Evolutionary conservation across 2,329 filamentous ascomycete genomes (phyloP).

Genomic region (Cercospora brassicicola): DNA sequence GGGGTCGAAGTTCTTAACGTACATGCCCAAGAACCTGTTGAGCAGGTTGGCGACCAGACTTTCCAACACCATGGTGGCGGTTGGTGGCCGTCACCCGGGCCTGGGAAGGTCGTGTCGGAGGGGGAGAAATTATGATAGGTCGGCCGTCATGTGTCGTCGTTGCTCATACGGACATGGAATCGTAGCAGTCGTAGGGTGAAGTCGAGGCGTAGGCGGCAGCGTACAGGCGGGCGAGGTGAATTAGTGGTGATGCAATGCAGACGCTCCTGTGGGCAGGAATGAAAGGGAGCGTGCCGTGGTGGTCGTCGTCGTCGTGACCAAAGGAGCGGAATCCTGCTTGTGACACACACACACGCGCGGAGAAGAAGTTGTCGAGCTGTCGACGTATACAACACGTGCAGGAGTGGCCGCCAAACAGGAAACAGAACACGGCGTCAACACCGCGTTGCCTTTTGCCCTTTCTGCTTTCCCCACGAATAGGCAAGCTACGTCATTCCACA

Average conservation of each 20-base stretch:
- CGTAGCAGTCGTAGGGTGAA: not conserved
- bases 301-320: not conserved
- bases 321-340: constrained; percentile 7
- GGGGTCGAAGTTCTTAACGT: constrained; percentile 98
- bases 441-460: not conserved
- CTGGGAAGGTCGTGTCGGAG: constrained; percentile 45
- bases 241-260: constrained; percentile 7
- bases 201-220: not conserved
- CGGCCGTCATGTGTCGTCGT: constrained; percentile 5
- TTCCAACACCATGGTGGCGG: constrained; percentile 78
- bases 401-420: not conserved
- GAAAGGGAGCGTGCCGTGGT: not conserved
- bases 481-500: not conserved
- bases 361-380: not conserved
- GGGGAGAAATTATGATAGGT: not conserved
- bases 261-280: not conserved
- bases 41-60: constrained; percentile 93
- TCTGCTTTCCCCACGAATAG: not conserved
- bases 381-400: not conserved
- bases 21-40: constrained; percentile 99
- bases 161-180: not conserved
- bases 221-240: not conserved
- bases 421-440: not conserved
- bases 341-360: not conserved
- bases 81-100: constrained; percentile 70